Percentiles rank a stretch among this genome's conserved stretches.
phyloP scores from a whole-genome alignment of 2,329 filamentous ascomycete genomes.

The Fusarium floridanum region DNA sequence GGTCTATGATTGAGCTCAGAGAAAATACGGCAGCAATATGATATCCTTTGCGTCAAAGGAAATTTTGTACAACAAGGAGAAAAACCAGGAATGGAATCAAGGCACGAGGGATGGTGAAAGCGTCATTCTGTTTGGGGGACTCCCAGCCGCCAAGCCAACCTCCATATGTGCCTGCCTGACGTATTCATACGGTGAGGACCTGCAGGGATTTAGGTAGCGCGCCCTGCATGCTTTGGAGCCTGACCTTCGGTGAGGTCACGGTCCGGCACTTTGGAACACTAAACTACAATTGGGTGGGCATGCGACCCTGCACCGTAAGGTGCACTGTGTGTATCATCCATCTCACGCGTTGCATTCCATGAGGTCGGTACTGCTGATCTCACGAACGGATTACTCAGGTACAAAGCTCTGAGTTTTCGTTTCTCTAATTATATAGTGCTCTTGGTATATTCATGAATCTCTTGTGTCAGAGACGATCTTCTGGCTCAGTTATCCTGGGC shows the following conservation, averaged over 20 bases:
- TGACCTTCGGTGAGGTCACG: constrained; percentile 28
- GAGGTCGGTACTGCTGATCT: background rate
- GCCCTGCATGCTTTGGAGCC: constrained; percentile 21
- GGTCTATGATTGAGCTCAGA: background rate
- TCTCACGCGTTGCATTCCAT: background rate
- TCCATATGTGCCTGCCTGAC: constrained; percentile 24
- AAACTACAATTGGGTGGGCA: constrained; percentile 29
- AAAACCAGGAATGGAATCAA: constrained; percentile 8
- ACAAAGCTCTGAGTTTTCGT: background rate
- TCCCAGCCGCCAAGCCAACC: background rate
- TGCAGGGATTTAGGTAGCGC: constrained; percentile 7
- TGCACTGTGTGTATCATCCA: constrained; percentile 1
- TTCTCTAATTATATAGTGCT: background rate
- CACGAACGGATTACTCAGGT: too few species aligned
- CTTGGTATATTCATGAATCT: background rate
- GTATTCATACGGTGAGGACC: constrained; percentile 31
- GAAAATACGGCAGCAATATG: background rate
- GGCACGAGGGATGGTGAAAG: constrained; percentile 30
- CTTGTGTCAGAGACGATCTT: background rate
- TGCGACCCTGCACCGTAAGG: constrained; percentile 22
- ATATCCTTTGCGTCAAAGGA: background rate
- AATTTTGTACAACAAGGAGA: background rate
- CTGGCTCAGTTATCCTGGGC: too few species aligned
- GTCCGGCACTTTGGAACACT: constrained; percentile 17
- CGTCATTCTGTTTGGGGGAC: constrained; percentile 32